These are phyloP conservation scores for Arthrobotrys conoides DNA, from an alignment of 2,329 filamentous ascomycete genomes.

Conservation along the genomic window DNA sequence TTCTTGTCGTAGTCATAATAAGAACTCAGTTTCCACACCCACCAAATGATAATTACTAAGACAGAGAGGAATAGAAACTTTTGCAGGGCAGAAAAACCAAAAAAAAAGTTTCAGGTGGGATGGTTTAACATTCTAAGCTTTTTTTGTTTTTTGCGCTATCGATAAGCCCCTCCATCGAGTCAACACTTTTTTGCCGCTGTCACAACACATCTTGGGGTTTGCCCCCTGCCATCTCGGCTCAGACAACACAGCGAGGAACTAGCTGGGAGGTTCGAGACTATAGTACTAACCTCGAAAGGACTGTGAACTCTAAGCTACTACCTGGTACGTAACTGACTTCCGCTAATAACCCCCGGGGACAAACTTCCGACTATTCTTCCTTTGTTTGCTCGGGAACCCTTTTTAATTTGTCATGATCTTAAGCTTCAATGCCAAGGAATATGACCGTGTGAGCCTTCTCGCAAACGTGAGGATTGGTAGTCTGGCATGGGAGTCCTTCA, in stretches of 20 bases:
- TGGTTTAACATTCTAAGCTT: background rate
- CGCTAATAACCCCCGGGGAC: background rate
- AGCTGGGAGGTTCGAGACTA: background rate
- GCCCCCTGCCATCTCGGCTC: background rate
- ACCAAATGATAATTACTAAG: background rate
- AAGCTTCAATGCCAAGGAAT: too few species aligned
- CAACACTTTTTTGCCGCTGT: conserved; percentile 9
- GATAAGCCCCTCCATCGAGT: conserved; percentile 49
- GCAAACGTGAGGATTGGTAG: too few species aligned
- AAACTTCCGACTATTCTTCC: background rate
- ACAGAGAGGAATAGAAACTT: background rate
- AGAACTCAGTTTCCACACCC: background rate
- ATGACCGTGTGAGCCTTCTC: too few species aligned
- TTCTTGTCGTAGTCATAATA: conserved; percentile 18
- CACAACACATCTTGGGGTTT: conserved; percentile 24
- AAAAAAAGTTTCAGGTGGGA: conserved; percentile 24
- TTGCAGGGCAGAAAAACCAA: background rate
- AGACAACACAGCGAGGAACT: background rate
- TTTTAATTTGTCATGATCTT: too few species aligned
- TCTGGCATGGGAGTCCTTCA: too few species aligned
- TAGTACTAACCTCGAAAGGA: conserved; percentile 1
- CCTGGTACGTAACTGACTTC: too few species aligned
- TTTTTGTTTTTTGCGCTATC: conserved; percentile 37
- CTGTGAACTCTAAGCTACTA: background rate
- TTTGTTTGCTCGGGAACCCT: too few species aligned